Conservation (phyloP, 2,329 filamentous ascomycete species). For the Pestalotiopsis sp. region DNA sequence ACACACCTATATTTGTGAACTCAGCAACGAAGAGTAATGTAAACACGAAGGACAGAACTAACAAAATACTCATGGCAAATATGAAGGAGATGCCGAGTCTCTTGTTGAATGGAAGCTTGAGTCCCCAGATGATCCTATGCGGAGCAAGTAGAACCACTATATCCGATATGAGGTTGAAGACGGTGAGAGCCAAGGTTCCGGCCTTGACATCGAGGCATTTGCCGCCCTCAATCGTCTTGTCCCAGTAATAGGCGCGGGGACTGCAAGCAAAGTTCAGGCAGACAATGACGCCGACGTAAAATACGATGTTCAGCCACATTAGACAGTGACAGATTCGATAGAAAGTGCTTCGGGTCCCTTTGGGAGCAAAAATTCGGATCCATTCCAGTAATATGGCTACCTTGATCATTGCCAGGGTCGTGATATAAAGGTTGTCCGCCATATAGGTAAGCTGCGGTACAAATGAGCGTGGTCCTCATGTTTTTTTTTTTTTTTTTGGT, state of each 20-base stretch:
- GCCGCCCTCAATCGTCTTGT: neutral
- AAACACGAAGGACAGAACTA: neutral
- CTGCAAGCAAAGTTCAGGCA: neutral
- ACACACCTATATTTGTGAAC: neutral
- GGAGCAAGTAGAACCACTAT: neutral
- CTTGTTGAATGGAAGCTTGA: neutral
- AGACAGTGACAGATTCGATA: neutral
- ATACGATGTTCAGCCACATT: neutral
- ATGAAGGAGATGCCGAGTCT: neutral
- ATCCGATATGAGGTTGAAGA: slow-evolving; percentile 1
- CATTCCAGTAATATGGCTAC: neutral
- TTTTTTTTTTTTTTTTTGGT: neutral
- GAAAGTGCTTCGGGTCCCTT: neutral
- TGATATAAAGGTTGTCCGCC: neutral
- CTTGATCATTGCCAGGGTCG: neutral
- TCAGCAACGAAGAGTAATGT: neutral
- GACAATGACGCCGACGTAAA: neutral
- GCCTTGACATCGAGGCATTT: neutral
- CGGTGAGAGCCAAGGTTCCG: neutral
- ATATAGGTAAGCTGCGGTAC: neutral
- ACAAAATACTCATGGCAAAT: neutral
- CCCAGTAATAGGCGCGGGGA: neutral
- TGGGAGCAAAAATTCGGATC: neutral
- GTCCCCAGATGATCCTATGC: slow-evolving; percentile 1
- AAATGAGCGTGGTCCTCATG: neutral